Evolutionary conservation across 2,329 filamentous ascomycete genomes (phyloP).

Genomic region (Fusarium redolens): DNA sequence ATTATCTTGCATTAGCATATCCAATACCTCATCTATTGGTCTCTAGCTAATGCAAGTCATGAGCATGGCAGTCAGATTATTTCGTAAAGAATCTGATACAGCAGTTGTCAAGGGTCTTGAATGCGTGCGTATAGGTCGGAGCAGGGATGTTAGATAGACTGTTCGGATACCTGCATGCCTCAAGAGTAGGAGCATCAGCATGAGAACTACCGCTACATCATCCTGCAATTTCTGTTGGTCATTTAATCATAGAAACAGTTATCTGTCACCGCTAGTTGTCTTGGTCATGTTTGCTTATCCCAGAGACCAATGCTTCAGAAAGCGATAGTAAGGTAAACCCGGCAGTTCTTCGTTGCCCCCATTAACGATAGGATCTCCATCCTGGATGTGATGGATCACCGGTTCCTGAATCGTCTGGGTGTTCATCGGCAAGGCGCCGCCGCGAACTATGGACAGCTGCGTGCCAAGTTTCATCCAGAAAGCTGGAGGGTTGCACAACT

Average conservation of each 20-base stretch:
- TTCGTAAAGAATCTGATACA: constrained; percentile 14
- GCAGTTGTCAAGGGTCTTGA: not conserved
- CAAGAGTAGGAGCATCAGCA: not conserved
- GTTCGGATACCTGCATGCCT: constrained; percentile 28
- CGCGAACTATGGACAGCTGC: constrained; percentile 37
- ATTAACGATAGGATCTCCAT: not conserved
- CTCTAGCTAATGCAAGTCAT: not conserved
- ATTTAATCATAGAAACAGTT: not conserved
- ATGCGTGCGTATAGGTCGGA: not conserved
- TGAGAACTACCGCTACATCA: constrained; percentile 1
- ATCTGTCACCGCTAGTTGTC: not conserved
- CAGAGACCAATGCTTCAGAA: not conserved
- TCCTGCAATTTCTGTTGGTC: constrained; percentile 17
- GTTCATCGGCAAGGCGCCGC: constrained; percentile 25
- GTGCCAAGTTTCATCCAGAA: constrained; percentile 34
- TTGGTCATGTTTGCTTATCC: not conserved
- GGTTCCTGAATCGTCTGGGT: not conserved
- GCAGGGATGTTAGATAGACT: constrained; percentile 23
- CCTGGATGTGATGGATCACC: not conserved
- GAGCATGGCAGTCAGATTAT: not conserved
- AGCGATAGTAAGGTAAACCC: not conserved
- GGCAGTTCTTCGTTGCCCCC: not conserved
- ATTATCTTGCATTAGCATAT: constrained; percentile 10
- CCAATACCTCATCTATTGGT: not conserved
- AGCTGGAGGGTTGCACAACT: constrained; percentile 30